Evolutionary conservation across 331 rosid species (phyloP).

Genomic region (Malus hybrid): DNA sequence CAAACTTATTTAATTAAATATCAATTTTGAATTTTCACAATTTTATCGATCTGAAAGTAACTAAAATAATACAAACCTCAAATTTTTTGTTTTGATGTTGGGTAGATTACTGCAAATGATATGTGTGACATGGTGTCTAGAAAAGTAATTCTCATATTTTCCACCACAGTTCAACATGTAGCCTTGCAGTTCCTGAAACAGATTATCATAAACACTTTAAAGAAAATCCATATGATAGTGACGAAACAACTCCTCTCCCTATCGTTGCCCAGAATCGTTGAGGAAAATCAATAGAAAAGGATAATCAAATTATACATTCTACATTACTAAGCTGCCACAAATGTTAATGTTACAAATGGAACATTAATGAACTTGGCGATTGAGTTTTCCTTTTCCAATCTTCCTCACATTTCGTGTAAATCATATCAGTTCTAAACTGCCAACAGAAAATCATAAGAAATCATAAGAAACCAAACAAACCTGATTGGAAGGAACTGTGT

Average conservation of each 20-base stretch:
- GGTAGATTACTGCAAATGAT: slow-evolving; percentile 87
- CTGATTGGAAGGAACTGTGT: slow-evolving; percentile 83
- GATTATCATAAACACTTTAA: background rate
- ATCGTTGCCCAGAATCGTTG: background rate
- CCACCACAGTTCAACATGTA: slow-evolving; percentile 85
- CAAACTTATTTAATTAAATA: background rate
- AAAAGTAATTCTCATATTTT: slow-evolving; percentile 80
- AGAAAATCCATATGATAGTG: background rate
- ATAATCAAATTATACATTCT: background rate
- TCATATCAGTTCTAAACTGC: background rate
- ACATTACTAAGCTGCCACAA: background rate
- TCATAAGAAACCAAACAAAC: slow-evolving; percentile 20
- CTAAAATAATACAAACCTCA: slow-evolving; percentile 41
- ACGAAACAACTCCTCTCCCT: background rate
- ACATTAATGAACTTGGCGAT: background rate
- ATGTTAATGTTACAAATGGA: background rate
- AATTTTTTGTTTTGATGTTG: slow-evolving; percentile 60
- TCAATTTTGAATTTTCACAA: background rate
- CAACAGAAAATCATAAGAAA: background rate
- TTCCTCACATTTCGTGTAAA: background rate
- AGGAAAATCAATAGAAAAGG: background rate
- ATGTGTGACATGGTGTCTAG: slow-evolving; percentile 70
- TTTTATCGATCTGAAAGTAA: background rate
- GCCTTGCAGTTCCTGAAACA: slow-evolving; percentile 69
- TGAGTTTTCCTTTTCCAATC: background rate